Evolutionary conservation across 768 basidiomycete species (phyloP).

Genomic region (Hygrophorus pudorinus): DNA sequence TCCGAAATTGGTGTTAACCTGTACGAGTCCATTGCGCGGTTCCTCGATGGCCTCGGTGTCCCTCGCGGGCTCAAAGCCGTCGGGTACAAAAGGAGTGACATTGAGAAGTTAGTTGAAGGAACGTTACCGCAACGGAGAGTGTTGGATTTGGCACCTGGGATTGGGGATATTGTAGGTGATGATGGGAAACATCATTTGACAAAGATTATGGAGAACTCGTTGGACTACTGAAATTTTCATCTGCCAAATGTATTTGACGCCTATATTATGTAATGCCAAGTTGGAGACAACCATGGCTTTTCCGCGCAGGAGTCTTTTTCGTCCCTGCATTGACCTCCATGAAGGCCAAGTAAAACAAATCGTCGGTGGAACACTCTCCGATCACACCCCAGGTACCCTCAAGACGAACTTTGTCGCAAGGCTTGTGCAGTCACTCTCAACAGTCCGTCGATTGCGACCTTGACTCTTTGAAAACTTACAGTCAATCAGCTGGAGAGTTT

Average conservation of each 20-base stretch:
- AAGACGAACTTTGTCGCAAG: slow-evolving; percentile 89
- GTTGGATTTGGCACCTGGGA: slow-evolving; percentile 84
- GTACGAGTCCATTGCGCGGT: slow-evolving; percentile 80
- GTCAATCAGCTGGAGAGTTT: slow-evolving; percentile 72
- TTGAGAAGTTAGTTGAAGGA: slow-evolving; percentile 75
- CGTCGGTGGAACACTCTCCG: slow-evolving; percentile 87
- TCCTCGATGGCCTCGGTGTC: slow-evolving; percentile 76
- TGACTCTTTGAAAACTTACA: slow-evolving; percentile 21
- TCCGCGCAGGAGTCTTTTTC: slow-evolving; percentile 32
- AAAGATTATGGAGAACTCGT: slow-evolving; percentile 67
- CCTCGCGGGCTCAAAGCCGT: slow-evolving; percentile 81
- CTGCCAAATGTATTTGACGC: too few relatives aligned
- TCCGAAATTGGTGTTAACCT: slow-evolving; percentile 68
- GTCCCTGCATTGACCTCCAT: slow-evolving; percentile 96
- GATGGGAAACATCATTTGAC: slow-evolving; percentile 80
- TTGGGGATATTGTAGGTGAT: slow-evolving; percentile 72
- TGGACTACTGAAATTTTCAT: slow-evolving; percentile 62
- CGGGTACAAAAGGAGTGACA: slow-evolving; percentile 49
- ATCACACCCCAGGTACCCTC: slow-evolving; percentile 45
- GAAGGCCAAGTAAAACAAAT: slow-evolving; percentile 96
- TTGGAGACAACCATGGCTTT: not conserved
- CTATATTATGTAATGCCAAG: too few relatives aligned
- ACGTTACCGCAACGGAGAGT: slow-evolving; percentile 90
- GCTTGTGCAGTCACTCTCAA: slow-evolving; percentile 32
- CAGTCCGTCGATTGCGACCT: not conserved